Evolutionary conservation across 1,284 basidiomycete genomes (phyloP).

Genomic region (Sanghuangporus sanghuang): DNA sequence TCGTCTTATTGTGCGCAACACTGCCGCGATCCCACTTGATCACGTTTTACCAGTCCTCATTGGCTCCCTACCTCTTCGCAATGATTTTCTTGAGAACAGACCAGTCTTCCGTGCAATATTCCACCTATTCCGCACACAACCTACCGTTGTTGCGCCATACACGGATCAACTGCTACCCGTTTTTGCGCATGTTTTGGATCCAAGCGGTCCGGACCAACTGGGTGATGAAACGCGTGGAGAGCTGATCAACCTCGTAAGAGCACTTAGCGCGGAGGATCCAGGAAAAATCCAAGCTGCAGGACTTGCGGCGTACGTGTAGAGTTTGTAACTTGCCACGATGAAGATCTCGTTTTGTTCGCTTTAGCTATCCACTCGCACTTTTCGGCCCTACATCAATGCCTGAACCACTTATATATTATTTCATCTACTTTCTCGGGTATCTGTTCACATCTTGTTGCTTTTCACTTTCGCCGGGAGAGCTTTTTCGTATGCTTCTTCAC

Average conservation of each 20-base stretch:
- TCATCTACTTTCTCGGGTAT: no score
- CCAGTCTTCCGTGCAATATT: slow-evolving; percentile 91
- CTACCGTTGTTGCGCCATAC: slow-evolving; percentile 67
- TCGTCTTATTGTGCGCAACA: slow-evolving; percentile 84
- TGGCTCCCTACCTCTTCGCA: slow-evolving; percentile 78
- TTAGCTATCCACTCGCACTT: neutral
- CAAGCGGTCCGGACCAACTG: slow-evolving; percentile 66
- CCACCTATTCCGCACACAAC: slow-evolving; percentile 77
- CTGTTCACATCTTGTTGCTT: no score
- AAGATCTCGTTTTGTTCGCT: neutral
- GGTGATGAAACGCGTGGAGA: slow-evolving; percentile 72
- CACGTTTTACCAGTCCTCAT: slow-evolving; percentile 87
- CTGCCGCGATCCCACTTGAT: slow-evolving; percentile 81
- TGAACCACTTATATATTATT: no score
- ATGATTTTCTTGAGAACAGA: slow-evolving; percentile 87
- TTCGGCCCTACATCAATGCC: neutral
- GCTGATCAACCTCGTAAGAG: slow-evolving; percentile 71
- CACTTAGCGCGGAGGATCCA: slow-evolving; percentile 71
- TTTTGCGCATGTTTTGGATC: slow-evolving; percentile 83
- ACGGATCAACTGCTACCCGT: slow-evolving; percentile 81
- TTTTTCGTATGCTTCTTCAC: no score
- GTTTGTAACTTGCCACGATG: neutral
- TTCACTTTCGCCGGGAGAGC: no score
- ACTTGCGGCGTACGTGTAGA: slow-evolving; percentile 40
- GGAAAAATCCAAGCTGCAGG: slow-evolving; percentile 75